These are phyloP conservation scores for Backusella westeae DNA, from an alignment of 192 early-diverging fungal species.

Conservation along the genomic window DNA sequence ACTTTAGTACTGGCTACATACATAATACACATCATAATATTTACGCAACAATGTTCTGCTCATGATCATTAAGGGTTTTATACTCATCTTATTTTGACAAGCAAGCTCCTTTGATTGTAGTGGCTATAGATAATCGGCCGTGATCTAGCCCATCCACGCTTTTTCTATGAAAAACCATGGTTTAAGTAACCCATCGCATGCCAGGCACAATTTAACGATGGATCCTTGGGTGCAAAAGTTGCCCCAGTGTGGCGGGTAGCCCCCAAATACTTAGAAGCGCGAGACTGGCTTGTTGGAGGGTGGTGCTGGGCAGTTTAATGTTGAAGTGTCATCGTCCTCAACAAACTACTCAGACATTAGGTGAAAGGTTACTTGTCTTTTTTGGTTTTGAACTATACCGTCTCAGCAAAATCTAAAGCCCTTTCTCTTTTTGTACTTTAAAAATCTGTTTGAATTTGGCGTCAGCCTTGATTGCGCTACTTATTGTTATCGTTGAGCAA, in stretches of 20 bases:
- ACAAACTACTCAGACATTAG: conserved; percentile 7
- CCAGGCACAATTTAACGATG: too few relatives aligned
- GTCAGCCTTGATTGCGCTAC: neutral
- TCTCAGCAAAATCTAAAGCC: neutral
- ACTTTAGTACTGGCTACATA: conserved; percentile 1
- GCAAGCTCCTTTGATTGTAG: conserved; percentile 3
- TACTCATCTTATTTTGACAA: neutral
- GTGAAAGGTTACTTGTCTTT: neutral
- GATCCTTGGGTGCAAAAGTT: too few relatives aligned
- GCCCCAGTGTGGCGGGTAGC: too few relatives aligned
- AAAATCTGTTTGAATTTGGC: neutral
- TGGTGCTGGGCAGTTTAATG: neutral
- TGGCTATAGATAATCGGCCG: neutral
- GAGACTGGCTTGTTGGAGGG: too few relatives aligned
- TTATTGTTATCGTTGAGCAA: neutral
- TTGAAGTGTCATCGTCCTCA: neutral
- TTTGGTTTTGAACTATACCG: neutral
- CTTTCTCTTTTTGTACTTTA: neutral
- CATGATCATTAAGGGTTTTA: neutral
- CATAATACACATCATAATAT: neutral
- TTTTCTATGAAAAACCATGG: too few relatives aligned
- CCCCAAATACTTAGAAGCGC: too few relatives aligned
- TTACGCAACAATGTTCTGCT: neutral
- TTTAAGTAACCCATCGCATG: too few relatives aligned
- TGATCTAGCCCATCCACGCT: too few relatives aligned